Percentiles rank a stretch among this genome's conserved stretches.
These are phyloP conservation scores for Rhizophora mangle DNA, from an alignment of 345 rosid species.

Conservation along the genomic window DNA sequence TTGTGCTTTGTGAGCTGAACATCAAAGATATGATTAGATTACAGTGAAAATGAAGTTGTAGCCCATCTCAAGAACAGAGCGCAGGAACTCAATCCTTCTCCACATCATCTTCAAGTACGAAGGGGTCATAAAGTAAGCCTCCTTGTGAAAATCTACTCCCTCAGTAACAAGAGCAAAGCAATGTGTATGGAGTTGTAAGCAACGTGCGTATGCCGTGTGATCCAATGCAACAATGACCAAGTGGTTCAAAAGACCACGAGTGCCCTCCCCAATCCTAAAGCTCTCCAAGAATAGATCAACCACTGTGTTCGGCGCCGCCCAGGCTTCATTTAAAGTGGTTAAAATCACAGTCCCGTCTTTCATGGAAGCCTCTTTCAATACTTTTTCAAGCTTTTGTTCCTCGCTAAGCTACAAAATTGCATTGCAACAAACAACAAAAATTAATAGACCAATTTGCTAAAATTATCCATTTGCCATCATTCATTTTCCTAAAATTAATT, in stretches of 20 bases:
- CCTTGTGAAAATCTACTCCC: conserved; percentile 61
- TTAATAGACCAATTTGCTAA: too few relatives aligned
- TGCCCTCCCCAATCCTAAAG: conserved; percentile 60
- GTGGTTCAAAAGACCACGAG: conserved; percentile 58
- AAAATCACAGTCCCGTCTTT: conserved; percentile 59
- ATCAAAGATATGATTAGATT: conserved; percentile 11
- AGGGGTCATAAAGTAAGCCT: conserved; percentile 83
- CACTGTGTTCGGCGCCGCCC: conserved; percentile 67
- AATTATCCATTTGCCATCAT: too few relatives aligned
- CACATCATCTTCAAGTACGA: conserved; percentile 91
- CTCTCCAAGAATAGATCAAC: conserved; percentile 77
- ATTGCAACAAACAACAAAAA: too few relatives aligned
- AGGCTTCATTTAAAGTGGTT: conserved; percentile 79
- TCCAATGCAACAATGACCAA: conserved; percentile 77
- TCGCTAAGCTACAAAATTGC: conserved; percentile 8
- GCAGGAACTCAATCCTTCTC: conserved; percentile 77
- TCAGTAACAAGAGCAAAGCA: conserved; percentile 72
- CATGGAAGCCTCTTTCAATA: conserved; percentile 59
- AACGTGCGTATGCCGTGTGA: conserved; percentile 56
- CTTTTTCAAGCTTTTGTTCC: conserved; percentile 52
- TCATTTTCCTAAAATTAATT: too few relatives aligned
- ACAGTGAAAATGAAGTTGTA: conserved; percentile 89
- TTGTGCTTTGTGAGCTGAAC: neutral
- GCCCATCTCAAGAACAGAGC: conserved; percentile 77
- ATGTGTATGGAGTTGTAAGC: conserved; percentile 49